A percentile compares a stretch with the other conserved stretches of the same genome.
Evolutionary conservation across 441 rosid genomes (phyloP).

Genomic region (Sinapis alba): DNA sequence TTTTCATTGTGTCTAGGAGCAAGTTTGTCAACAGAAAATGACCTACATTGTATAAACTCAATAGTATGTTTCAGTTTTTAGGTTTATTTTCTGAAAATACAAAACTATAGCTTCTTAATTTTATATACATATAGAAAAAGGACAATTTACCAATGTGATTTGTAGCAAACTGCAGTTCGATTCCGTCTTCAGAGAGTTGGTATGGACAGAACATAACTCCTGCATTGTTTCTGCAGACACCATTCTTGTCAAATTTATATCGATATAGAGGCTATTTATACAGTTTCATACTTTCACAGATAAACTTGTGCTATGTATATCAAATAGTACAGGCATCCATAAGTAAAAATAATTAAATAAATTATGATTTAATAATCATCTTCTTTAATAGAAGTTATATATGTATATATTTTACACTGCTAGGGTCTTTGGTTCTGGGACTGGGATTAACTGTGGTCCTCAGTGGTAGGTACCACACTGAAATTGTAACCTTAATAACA

Average conservation of each 20-base stretch:
- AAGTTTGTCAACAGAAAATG: slow-evolving; percentile 88
- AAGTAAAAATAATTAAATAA: not conserved
- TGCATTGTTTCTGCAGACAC: slow-evolving; percentile 75
- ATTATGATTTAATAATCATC: not conserved
- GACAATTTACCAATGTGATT: slow-evolving; percentile 67
- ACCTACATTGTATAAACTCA: slow-evolving; percentile 47
- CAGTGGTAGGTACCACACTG: not conserved
- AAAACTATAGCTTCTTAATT: not conserved
- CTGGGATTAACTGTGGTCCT: not conserved
- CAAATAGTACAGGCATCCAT: not conserved
- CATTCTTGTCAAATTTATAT: not conserved
- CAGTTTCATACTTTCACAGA: not conserved
- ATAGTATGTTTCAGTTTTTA: not conserved
- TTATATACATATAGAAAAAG: not conserved
- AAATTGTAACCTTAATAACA: not conserved
- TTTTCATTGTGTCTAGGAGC: slow-evolving; percentile 80
- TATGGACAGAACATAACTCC: slow-evolving; percentile 91
- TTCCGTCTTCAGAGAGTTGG: slow-evolving; percentile 76
- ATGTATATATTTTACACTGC: not conserved
- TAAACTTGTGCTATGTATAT: not conserved
- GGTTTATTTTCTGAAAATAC: not conserved
- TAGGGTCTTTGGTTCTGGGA: not conserved
- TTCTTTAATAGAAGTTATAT: not conserved
- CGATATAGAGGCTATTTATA: not conserved
- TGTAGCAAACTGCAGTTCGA: slow-evolving; percentile 82